Evolutionary conservation across 768 basidiomycete genomes (phyloP).

Genomic region (Tephrocybe sp.): DNA sequence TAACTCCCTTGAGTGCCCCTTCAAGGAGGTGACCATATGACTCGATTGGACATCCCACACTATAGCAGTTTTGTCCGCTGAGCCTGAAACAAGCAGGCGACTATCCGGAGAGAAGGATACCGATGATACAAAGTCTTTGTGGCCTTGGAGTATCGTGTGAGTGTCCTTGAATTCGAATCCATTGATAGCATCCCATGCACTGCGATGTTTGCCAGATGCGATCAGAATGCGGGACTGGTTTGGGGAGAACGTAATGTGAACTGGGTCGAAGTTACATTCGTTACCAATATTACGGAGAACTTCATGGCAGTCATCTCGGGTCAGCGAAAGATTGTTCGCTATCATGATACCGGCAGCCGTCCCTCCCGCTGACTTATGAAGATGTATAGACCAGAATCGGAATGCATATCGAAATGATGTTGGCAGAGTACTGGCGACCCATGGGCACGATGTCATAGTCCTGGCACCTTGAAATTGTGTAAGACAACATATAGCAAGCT

Average conservation of each 20-base stretch:
- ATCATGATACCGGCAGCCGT: background rate
- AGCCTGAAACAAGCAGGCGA: constrained; percentile 1
- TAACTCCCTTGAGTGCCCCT: constrained; percentile 1
- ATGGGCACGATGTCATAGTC: background rate
- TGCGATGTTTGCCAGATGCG: background rate
- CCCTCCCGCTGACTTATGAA: background rate
- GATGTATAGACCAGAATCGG: constrained; percentile 4
- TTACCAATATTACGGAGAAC: background rate
- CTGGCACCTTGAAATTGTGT: background rate
- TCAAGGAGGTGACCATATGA: background rate
- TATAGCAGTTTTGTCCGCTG: background rate
- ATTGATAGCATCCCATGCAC: background rate
- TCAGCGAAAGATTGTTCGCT: background rate
- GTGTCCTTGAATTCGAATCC: background rate
- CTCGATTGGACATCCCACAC: constrained; percentile 1
- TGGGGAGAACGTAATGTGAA: background rate
- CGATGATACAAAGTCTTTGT: constrained; percentile 3
- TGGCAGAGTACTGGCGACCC: background rate
- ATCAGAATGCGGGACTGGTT: background rate
- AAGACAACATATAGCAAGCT: constrained; percentile 1
- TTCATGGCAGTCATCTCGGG: background rate
- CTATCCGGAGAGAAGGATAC: constrained; percentile 10
- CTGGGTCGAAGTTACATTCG: background rate
- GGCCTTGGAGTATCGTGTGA: background rate
- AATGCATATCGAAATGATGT: constrained; percentile 1